Base-by-base conservation (phyloP, 176 grass and related monocot genomes). In the Bolboschoenus planiculmis region DNA sequence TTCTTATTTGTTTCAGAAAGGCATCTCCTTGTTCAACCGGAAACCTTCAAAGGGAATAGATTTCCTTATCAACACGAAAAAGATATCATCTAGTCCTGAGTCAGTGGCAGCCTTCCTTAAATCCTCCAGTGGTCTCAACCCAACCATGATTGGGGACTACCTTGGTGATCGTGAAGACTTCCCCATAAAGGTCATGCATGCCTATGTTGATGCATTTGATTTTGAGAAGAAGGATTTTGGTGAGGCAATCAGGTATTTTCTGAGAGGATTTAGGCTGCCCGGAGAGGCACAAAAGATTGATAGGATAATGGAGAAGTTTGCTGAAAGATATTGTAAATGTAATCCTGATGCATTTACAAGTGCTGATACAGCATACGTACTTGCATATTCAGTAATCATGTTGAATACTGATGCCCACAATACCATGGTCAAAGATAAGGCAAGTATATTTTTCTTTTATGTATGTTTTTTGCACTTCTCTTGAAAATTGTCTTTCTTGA, bases 201-300 rank as follows among this genome's bases (percentile, higher is more conserved):
- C 96, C 56, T 98, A 93, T 87, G 96, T 98, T 65, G 96, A 98
- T 56, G 83, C 96, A 82, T 83, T 95, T 29, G 85, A 98, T 73
- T 95, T 98, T 46, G 44, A 95, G 83, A 84, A 81, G 40, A 93
- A 95, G 96, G 89, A 98, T 83, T 98, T 98, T 33, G 92, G 92
- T 83, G 89, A 93, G 84, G 96, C 96, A 31, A 98, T 95, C 80
- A 95, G 92, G 51, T 93, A 88, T 76, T 95, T 95, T 87, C 89
- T 98, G 61, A 89, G 85, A 88, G 92, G 92, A 85, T 98, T 98
- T 82, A 93, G 89, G 43, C 85, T 98, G 60, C 96, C 96, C 58
- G 96, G 92, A 83, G 96, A 98, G 91, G 92, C 96, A 88, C 96
- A 95, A 84, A 98, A 98, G 88, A 98, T 95, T 90, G 96, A 98